Evolutionary conservation across 2,329 filamentous ascomycete species (phyloP).

Genomic region (Mycogone perniciosa): DNA sequence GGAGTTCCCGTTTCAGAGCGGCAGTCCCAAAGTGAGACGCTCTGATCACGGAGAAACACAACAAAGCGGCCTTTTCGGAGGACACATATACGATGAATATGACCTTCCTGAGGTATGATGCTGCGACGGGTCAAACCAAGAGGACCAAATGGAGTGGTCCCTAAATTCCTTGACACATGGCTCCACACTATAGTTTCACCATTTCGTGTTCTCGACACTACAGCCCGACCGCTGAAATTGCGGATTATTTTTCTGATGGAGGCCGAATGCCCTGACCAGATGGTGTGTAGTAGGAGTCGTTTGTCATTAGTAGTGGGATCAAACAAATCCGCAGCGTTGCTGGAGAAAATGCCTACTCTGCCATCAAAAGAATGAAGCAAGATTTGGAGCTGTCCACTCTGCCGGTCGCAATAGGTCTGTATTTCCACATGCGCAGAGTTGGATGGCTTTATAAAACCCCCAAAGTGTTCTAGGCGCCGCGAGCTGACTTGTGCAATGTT

Average conservation of each 20-base stretch:
- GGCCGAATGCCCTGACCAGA: slow-evolving; percentile 79
- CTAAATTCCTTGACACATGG: slow-evolving; percentile 42
- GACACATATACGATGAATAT: slow-evolving; percentile 75
- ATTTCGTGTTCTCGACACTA: slow-evolving; percentile 72
- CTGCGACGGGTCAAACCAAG: slow-evolving; percentile 57
- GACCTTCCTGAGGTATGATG: slow-evolving; percentile 57
- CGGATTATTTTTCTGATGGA: slow-evolving; percentile 81
- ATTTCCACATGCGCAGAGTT: slow-evolving; percentile 55
- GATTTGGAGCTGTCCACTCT: slow-evolving; percentile 60
- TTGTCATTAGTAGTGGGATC: slow-evolving; percentile 59
- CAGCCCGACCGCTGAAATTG: slow-evolving; percentile 70
- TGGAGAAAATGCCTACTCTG: slow-evolving; percentile 73
- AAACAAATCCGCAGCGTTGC: slow-evolving; percentile 71
- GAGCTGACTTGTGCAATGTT: slow-evolving; percentile 75
- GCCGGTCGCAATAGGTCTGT: slow-evolving; percentile 63
- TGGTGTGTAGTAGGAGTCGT: slow-evolving; percentile 55
- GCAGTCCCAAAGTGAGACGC: slow-evolving; percentile 75
- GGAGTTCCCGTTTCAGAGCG: slow-evolving; percentile 51
- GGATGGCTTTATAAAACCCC: slow-evolving; percentile 21
- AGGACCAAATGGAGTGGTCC: slow-evolving; percentile 16
- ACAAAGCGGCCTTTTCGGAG: slow-evolving; percentile 72
- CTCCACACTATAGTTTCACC: slow-evolving; percentile 82
- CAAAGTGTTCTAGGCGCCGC: slow-evolving; percentile 43
- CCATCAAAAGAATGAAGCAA: slow-evolving; percentile 83
- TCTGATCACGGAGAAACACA: slow-evolving; percentile 68